Conservation (phyloP, 2,329 filamentous ascomycete species). For the Dothideomycetes sp. region DNA sequence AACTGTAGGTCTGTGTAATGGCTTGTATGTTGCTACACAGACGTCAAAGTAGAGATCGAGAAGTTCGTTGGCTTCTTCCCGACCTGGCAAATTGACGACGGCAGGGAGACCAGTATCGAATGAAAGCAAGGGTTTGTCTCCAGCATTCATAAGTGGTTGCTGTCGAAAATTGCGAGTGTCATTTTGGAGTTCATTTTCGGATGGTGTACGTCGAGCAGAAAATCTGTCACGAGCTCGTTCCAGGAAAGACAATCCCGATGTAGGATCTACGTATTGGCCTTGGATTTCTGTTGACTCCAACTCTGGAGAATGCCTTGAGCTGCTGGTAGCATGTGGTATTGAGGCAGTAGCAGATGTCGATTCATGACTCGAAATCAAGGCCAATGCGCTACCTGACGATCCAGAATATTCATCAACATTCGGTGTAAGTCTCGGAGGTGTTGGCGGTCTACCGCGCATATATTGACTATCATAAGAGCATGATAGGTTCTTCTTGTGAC, state of each 20-base stretch:
- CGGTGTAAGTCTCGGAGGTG: slow-evolving; percentile 23
- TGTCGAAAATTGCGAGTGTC: not conserved
- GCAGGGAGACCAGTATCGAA: not conserved
- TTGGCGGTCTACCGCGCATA: slow-evolving; percentile 35
- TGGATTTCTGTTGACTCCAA: slow-evolving; percentile 2
- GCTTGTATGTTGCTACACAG: slow-evolving; percentile 51
- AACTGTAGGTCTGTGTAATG: slow-evolving; percentile 47
- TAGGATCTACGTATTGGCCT: slow-evolving; percentile 9
- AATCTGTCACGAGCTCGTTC: slow-evolving; percentile 1
- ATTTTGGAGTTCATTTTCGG: not conserved
- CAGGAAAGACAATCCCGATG: slow-evolving; percentile 8
- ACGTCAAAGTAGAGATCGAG: slow-evolving; percentile 51
- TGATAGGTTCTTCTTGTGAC: slow-evolving; percentile 19
- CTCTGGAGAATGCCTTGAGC: slow-evolving; percentile 21
- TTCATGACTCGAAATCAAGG: too few species aligned
- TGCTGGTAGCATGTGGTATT: slow-evolving; percentile 1
- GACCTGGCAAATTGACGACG: not conserved
- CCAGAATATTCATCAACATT: slow-evolving; percentile 11
- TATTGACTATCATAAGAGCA: slow-evolving; percentile 42
- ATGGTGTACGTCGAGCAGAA: not conserved
- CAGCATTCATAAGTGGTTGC: not conserved
- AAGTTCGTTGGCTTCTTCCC: slow-evolving; percentile 26
- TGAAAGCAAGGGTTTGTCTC: slow-evolving; percentile 6
- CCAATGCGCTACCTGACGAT: too few species aligned
- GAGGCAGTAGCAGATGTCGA: too few species aligned